Conservation (phyloP, 2,329 filamentous ascomycete genomes). For the Bipolaris victoriae region DNA sequence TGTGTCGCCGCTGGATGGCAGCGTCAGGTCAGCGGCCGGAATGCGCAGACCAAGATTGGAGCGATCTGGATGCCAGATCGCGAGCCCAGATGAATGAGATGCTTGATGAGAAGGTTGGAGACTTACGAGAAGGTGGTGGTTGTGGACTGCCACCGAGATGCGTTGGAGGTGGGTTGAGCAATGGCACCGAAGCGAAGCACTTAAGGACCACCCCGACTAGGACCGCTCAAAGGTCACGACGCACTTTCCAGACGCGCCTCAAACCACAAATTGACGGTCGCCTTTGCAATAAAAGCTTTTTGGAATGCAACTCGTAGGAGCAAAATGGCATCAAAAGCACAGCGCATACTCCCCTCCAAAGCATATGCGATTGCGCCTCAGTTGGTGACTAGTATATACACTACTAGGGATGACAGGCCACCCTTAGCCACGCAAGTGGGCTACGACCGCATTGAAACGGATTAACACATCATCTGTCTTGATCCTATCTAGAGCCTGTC, state of each 20-base stretch:
- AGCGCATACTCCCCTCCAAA: slow-evolving; percentile 25
- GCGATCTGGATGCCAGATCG: slow-evolving; percentile 20
- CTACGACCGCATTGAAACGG: slow-evolving; percentile 26
- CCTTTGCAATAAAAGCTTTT: slow-evolving; percentile 23
- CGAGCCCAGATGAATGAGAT: slow-evolving; percentile 17
- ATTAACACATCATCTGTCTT: slow-evolving; percentile 21
- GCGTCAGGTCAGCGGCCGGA: slow-evolving; percentile 40
- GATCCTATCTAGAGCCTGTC: slow-evolving; percentile 31
- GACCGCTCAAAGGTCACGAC: slow-evolving; percentile 34
- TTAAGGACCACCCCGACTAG: slow-evolving; percentile 36
- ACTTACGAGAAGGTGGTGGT: slow-evolving; percentile 36
- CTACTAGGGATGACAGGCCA: slow-evolving; percentile 18
- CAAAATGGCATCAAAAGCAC: slow-evolving; percentile 6
- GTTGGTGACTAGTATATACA: slow-evolving; percentile 14
- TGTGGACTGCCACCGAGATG: slow-evolving; percentile 30
- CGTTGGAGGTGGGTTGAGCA: slow-evolving; percentile 34
- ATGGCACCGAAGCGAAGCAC: slow-evolving; percentile 33
- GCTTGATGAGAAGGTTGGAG: slow-evolving; percentile 24
- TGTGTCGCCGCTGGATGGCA: slow-evolving; percentile 46
- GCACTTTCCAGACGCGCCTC: slow-evolving; percentile 26
- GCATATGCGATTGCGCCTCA: slow-evolving; percentile 25
- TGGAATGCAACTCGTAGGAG: slow-evolving; percentile 11
- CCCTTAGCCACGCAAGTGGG: slow-evolving; percentile 21
- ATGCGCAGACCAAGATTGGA: slow-evolving; percentile 29
- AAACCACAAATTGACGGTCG: slow-evolving; percentile 26